Base-by-base conservation (phyloP, 2,329 filamentous ascomycete genomes). In the Colletotrichum orbiculare region DNA sequence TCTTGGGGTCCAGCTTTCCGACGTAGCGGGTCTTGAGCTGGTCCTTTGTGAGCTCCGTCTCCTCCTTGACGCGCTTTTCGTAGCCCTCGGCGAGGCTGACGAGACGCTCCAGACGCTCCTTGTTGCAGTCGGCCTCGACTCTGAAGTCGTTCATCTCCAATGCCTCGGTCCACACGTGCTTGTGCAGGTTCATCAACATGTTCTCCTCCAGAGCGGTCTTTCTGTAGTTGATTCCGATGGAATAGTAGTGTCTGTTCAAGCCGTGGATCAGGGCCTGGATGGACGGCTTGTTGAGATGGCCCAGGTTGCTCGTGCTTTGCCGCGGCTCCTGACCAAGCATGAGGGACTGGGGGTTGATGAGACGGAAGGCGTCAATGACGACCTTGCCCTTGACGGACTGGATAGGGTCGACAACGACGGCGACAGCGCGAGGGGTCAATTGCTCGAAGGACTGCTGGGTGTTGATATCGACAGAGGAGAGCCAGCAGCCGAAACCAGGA, bases 371-470 rank as follows among this genome's bases (percentile, higher is more conserved):
- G 77, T 99, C 96, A 72, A 99, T 99, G 72, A 99, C 96, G 72
- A 99, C 96, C 80, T 99, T 99, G 80, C 96, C 96, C 84, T 99
- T 99, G 76, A 99, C 96, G 67, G 96, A 98, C 81, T 99, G 96
- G 74, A 99, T 98, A 46, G 96, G 96, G 75, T 99, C 96, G 74
- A 99, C 94, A 73, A 99, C 96, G 54, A 99, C 96, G 71, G 96
- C 96, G 69, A 99, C 96, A 71, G 96, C 95, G 76, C 96, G 93
- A 41, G 96, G 94, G 8, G 94, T 99, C 65, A 99, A 89, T 81
- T 98, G 96, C 82, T 99, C 96, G 79, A 99, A 99, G n/a, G 94
- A 97, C 81, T 99, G 96, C 77, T 99, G 96, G 37, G 96, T 99
- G 83, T 99, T 98, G 84, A 99, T 98, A 84, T 99, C 96, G 76